Conservation (phyloP, 225 moss, liverwort and hornwort species). For the Anthoceros angustus region DNA sequence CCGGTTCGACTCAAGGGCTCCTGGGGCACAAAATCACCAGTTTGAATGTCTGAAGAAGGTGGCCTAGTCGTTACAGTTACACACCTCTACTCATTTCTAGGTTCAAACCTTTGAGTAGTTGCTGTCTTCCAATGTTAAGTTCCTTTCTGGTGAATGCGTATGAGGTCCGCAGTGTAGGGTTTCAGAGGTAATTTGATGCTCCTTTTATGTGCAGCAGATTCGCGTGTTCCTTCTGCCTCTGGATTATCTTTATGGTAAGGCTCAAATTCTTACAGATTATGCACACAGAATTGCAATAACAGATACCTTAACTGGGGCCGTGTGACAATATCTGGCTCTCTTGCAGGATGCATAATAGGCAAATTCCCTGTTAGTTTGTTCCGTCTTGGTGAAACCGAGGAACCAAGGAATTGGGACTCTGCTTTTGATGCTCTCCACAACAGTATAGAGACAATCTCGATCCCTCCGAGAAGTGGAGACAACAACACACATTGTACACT, state of each 20-base stretch:
- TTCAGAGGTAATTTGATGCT: neutral
- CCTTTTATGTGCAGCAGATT: slow-evolving; percentile 30
- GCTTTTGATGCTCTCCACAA: too few species aligned
- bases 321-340: too few species aligned
- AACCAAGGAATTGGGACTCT: neutral
- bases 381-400: neutral
- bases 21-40: neutral
- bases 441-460: too few species aligned
- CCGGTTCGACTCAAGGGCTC: slow-evolving; percentile 2
- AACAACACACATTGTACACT: too few species aligned
- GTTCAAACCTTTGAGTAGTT: too few species aligned
- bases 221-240: slow-evolving; percentile 37
- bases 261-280: neutral
- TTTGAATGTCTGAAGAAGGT: neutral
- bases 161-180: too few species aligned
- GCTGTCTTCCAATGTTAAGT: too few species aligned
- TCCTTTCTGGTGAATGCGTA: too few species aligned
- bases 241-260: slow-evolving; percentile 34
- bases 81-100: too few species aligned
- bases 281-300: neutral
- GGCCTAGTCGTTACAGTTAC: neutral
- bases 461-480: too few species aligned
- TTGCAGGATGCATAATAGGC: slow-evolving; percentile 10
- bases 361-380: slow-evolving; percentile 15
- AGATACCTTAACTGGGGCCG: slow-evolving; percentile 7